Evolutionary conservation across 2,329 filamentous ascomycete genomes (phyloP).

Genomic region (Fragosphaeria purpurea): DNA sequence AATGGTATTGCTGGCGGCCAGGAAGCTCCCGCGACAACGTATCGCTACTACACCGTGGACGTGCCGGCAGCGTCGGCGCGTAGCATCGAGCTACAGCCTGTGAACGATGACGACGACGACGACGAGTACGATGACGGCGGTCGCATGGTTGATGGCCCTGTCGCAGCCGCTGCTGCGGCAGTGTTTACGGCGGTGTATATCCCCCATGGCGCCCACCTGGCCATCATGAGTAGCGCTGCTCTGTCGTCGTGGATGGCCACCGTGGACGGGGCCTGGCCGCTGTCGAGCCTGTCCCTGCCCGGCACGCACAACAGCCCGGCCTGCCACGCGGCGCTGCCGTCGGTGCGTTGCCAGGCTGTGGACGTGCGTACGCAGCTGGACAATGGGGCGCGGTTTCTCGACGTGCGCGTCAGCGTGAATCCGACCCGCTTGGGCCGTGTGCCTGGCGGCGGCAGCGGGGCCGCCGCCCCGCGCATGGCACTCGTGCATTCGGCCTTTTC

Average conservation of each 20-base stretch:
- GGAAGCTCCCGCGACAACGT: too few relatives aligned
- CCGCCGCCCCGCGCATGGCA: slow-evolving; percentile 53
- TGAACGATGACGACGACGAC: slow-evolving; percentile 27
- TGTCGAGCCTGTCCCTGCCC: slow-evolving; percentile 78
- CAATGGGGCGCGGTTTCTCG: slow-evolving; percentile 90
- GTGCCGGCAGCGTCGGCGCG: slow-evolving; percentile 52
- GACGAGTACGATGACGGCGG: slow-evolving; percentile 17
- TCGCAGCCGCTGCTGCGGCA: too few relatives aligned
- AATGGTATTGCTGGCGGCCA: too few relatives aligned
- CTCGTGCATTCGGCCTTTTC: slow-evolving; percentile 90
- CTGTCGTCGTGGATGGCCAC: slow-evolving; percentile 72
- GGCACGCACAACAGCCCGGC: slow-evolving; percentile 95
- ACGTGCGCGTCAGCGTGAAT: slow-evolving; percentile 61
- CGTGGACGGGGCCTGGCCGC: slow-evolving; percentile 58
- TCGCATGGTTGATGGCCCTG: slow-evolving; percentile 16
- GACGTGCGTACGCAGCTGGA: slow-evolving; percentile 66
- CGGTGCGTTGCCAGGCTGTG: slow-evolving; percentile 85
- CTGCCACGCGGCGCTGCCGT: slow-evolving; percentile 73
- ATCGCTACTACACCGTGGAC: slow-evolving; percentile 56
- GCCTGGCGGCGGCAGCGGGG: background rate
- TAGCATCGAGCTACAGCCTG: slow-evolving; percentile 50
- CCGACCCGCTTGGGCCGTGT: slow-evolving; percentile 13
- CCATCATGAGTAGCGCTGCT: slow-evolving; percentile 61
- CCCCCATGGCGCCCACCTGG: slow-evolving; percentile 41
- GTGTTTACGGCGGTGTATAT: slow-evolving; percentile 60